Percentiles rank a stretch among this genome's conserved stretches.
phyloP scores from a whole-genome alignment of 345 rosid genomes.

The Ceriops decandra region DNA sequence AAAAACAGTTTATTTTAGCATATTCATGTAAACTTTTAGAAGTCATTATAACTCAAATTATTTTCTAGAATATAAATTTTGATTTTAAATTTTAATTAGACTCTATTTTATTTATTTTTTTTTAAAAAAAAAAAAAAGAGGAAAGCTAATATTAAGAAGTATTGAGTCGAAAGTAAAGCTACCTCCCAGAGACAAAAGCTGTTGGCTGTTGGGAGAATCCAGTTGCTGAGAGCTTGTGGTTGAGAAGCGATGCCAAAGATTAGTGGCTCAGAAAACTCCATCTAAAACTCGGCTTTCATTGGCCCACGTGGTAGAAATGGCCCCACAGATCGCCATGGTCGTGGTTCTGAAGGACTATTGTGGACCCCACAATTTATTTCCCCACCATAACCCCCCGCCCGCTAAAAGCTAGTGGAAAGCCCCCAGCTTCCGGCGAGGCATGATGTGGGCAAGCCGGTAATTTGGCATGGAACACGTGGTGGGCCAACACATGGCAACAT shows the following conservation, averaged over 20 bases:
- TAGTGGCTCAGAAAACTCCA: slow-evolving; percentile 45
- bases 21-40: too few relatives aligned
- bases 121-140: too few relatives aligned
- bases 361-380: background rate
- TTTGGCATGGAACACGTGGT: background rate
- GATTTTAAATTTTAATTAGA: too few relatives aligned
- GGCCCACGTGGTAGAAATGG: slow-evolving; percentile 23
- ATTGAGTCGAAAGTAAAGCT: background rate
- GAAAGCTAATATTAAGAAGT: too few relatives aligned
- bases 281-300: slow-evolving; percentile 36
- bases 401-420: too few relatives aligned
- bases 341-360: background rate
- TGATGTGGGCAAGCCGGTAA: background rate
- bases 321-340: background rate
- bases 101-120: too few relatives aligned
- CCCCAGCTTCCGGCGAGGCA: too few relatives aligned
- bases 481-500: background rate
- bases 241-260: slow-evolving; percentile 20
- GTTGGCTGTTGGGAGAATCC: background rate
- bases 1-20: too few relatives aligned
- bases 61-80: too few relatives aligned
- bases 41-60: too few relatives aligned
- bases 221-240: slow-evolving; percentile 33
- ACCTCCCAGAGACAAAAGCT: background rate
- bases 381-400: background rate